phyloP scores from a whole-genome alignment of 495 filamentous ascomycete genomes.

The Lindgomyces ingoldianus region DNA sequence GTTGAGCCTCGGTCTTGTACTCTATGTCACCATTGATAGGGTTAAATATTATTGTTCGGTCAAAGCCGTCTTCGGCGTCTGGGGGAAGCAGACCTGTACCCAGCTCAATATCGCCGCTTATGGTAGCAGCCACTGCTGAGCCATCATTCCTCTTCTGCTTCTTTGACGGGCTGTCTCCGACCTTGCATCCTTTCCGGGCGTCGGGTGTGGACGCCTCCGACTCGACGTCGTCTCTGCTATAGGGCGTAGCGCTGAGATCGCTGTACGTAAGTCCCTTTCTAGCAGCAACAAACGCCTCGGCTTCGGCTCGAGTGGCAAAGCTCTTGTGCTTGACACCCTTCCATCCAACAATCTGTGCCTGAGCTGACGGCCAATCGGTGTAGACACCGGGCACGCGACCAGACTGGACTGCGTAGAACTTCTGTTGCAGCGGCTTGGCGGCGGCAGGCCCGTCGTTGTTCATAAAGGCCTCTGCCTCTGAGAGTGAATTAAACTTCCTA shows the following conservation, averaged over 20 bases:
- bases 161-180: constrained; percentile 40
- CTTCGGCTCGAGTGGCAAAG: constrained; percentile 76
- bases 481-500: constrained; percentile 76
- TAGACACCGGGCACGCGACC: constrained; percentile 87
- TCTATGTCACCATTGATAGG: constrained; percentile 58
- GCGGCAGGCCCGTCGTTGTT: constrained; percentile 58
- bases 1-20: constrained; percentile 58
- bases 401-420: constrained; percentile 83
- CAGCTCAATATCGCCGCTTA: constrained; percentile 50
- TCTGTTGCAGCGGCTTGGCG: constrained; percentile 45
- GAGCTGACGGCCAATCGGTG: constrained; percentile 77
- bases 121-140: background rate
- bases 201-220: constrained; percentile 16
- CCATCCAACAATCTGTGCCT: constrained; percentile 74
- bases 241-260: constrained; percentile 25
- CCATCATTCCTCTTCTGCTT: constrained; percentile 44
- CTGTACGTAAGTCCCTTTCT: constrained; percentile 43
- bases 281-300: constrained; percentile 67
- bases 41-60: constrained; percentile 59
- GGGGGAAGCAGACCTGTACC: constrained; percentile 57
- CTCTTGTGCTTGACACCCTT: constrained; percentile 78
- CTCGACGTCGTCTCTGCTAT: constrained; percentile 38
- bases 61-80: constrained; percentile 64
- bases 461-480: constrained; percentile 78
- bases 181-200: constrained; percentile 33